phyloP scores from a whole-genome alignment of 495 filamentous ascomycete species.

The Neurospora africana region DNA sequence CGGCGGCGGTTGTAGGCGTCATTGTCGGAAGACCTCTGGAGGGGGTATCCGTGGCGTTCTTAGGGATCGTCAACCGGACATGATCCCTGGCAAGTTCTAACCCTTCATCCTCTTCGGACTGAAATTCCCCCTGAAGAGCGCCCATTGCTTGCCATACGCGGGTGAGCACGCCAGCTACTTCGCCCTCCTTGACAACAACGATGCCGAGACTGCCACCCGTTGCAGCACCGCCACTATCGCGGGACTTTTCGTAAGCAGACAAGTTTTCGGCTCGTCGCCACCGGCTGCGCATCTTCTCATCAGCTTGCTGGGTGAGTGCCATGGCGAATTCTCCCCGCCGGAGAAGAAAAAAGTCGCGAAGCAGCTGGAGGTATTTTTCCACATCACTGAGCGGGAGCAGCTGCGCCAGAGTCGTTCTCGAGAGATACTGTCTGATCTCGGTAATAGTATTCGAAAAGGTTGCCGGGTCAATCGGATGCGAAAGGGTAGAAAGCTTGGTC shows the following conservation, averaged over 20 bases:
- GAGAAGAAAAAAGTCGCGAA: constrained; percentile 81
- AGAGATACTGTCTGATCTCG: constrained; percentile 68
- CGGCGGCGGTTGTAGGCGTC: constrained; percentile 5
- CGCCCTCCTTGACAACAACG: constrained; percentile 73
- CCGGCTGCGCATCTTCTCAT: constrained; percentile 54
- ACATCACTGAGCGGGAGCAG: constrained; percentile 68
- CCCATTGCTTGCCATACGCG: constrained; percentile 70
- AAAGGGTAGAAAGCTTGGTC: constrained; percentile 54
- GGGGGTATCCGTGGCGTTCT: constrained; percentile 16
- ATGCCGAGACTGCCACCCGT: constrained; percentile 22
- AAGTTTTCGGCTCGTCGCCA: constrained; percentile 45
- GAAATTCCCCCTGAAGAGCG: constrained; percentile 50
- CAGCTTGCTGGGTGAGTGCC: constrained; percentile 72
- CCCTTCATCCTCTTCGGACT: constrained; percentile 64
- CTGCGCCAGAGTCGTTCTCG: constrained; percentile 67
- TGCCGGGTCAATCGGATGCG: constrained; percentile 60
- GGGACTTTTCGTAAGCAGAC: constrained; percentile 34
- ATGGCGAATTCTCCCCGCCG: constrained; percentile 84
- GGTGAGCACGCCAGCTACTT: constrained; percentile 62
- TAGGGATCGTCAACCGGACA: constrained; percentile 54
- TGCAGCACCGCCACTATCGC: constrained; percentile 12
- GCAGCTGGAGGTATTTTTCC: constrained; percentile 61
- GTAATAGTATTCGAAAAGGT: constrained; percentile 60
- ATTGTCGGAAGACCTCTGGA: constrained; percentile 9
- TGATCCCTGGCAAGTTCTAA: constrained; percentile 73